Conservation (phyloP, 1,139 yeast genomes). For the Sugiyamaella sp. region DNA sequence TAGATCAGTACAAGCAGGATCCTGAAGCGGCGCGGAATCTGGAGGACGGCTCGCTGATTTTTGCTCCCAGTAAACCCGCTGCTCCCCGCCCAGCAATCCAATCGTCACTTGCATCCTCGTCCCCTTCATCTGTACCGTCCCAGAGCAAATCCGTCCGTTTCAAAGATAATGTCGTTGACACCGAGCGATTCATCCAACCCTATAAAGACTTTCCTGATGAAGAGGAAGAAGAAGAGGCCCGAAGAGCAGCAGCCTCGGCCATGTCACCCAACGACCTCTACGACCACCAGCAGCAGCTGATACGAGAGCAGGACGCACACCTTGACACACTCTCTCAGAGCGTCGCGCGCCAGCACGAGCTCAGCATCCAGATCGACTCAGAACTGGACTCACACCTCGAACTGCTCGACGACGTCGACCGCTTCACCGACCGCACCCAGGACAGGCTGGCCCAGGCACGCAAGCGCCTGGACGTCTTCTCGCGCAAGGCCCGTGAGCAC, state of each 20-base stretch:
- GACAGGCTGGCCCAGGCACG: conserved; percentile 58
- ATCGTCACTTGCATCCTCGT: conserved; percentile 7
- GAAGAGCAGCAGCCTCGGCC: conserved; percentile 30
- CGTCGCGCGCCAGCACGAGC: conserved; percentile 63
- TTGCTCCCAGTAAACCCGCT: neutral
- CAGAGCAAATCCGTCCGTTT: conserved; percentile 44
- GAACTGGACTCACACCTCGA: conserved; percentile 74
- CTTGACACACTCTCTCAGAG: conserved; percentile 61
- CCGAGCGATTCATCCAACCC: conserved; percentile 44
- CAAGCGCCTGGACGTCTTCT: conserved; percentile 56
- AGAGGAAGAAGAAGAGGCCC: conserved; percentile 28
- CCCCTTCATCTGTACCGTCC: conserved; percentile 3
- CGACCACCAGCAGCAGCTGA: conserved; percentile 68
- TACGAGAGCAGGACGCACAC: conserved; percentile 63
- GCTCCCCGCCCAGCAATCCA: neutral
- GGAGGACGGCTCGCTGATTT: conserved; percentile 12
- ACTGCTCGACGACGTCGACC: conserved; percentile 69
- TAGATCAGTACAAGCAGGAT: conserved; percentile 26
- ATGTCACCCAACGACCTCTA: conserved; percentile 46
- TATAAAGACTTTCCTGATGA: conserved; percentile 49
- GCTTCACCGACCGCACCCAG: conserved; percentile 60
- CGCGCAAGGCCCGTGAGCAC: conserved; percentile 62
- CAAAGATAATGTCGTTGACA: conserved; percentile 41
- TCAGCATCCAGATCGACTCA: conserved; percentile 64
- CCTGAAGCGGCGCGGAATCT: conserved; percentile 20